These are phyloP conservation scores for Corchorus capsularis DNA, from an alignment of 345 rosid species.

Conservation along the genomic window DNA sequence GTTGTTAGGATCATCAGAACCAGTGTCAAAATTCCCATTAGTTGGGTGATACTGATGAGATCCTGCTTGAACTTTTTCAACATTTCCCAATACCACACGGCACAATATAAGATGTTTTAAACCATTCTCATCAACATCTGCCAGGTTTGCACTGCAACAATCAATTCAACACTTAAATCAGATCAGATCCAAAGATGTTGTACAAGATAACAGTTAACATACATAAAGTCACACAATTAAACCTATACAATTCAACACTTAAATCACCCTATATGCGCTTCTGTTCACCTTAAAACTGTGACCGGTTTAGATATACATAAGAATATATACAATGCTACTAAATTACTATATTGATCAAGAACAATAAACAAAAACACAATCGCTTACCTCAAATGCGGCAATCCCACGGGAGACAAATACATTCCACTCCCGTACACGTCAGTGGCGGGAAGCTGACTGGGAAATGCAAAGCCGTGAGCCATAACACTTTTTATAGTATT, in stretches of 20 bases:
- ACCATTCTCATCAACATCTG: slow-evolving; percentile 44
- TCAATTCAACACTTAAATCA: background rate
- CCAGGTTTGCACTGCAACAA: slow-evolving; percentile 35
- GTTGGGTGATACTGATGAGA: slow-evolving; percentile 46
- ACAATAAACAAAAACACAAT: background rate
- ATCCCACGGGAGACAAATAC: slow-evolving; percentile 40
- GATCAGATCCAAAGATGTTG: background rate
- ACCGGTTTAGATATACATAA: background rate
- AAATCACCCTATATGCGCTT: background rate
- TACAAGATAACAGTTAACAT: background rate
- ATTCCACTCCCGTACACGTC: slow-evolving; percentile 42
- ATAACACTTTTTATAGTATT: slow-evolving; percentile 31
- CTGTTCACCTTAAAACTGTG: background rate
- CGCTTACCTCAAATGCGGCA: slow-evolving; percentile 39
- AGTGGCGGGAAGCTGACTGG: slow-evolving; percentile 19
- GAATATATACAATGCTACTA: background rate
- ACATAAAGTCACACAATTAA: background rate
- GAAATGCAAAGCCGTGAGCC: slow-evolving; percentile 45
- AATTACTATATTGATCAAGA: background rate
- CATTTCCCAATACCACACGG: slow-evolving; percentile 48
- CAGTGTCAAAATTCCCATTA: slow-evolving; percentile 37
- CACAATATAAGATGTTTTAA: slow-evolving; percentile 49
- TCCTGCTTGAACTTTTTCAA: slow-evolving; percentile 43
- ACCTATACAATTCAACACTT: background rate
- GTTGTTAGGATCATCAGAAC: slow-evolving; percentile 42